A percentile compares a stretch with the other conserved stretches of the same genome.
Conservation (phyloP, 345 rosid species). For the Schrenkiella parvula region DNA sequence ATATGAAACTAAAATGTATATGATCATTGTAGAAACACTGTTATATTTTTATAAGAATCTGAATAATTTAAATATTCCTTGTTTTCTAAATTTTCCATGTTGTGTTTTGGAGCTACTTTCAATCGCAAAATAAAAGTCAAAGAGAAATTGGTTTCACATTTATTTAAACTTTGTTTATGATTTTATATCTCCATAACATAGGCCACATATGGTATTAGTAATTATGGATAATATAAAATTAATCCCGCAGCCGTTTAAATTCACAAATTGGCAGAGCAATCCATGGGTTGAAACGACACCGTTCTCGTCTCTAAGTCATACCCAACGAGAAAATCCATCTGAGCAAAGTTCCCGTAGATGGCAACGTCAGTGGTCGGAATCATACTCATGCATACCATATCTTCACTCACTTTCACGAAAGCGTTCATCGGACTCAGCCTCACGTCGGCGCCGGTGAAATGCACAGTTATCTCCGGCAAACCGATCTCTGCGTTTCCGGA, state of each 20-base stretch:
- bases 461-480: constrained; percentile 38
- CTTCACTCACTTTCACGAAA: constrained; percentile 37
- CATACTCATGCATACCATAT: constrained; percentile 42
- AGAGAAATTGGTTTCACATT: neutral
- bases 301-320: constrained; percentile 36
- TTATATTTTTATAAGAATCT: neutral
- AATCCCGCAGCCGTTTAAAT: neutral
- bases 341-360: constrained; percentile 51
- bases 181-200: neutral
- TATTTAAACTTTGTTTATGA: neutral
- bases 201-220: neutral
- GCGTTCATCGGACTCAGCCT: constrained; percentile 29
- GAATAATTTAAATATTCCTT: neutral
- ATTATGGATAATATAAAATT: neutral
- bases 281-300: constrained; percentile 46
- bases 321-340: constrained; percentile 49
- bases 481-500: neutral
- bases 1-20: constrained; percentile 15
- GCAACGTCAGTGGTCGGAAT: constrained; percentile 11
- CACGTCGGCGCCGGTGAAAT: constrained; percentile 46
- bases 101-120: neutral
- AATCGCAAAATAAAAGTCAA: neutral
- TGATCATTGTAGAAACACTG: constrained; percentile 14
- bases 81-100: neutral
- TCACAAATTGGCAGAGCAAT: constrained; percentile 35